Conservation (phyloP, 768 basidiomycete species). For the Fomitopsis pulvina region DNA sequence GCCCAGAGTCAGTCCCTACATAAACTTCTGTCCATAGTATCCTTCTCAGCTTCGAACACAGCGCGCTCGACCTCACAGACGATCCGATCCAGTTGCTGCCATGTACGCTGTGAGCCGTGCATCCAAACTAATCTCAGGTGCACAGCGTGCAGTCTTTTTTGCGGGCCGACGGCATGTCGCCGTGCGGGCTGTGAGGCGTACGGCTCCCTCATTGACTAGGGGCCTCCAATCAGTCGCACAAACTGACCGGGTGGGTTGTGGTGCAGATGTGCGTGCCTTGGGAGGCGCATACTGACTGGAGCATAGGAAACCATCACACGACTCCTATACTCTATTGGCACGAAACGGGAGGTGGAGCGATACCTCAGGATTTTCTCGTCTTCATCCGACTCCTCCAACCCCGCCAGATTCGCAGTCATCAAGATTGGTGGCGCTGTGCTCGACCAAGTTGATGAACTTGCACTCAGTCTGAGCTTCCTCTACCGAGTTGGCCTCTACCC, state of each 20-base stretch:
- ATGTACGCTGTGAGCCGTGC: constrained; percentile 27
- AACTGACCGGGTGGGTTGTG: constrained; percentile 60
- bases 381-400: constrained; percentile 82
- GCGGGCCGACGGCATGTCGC: constrained; percentile 37
- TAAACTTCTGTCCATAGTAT: background rate
- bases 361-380: constrained; percentile 97
- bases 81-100: background rate
- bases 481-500: constrained; percentile 98
- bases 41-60: background rate
- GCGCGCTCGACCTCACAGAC: background rate
- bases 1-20: background rate
- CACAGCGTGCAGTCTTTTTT: constrained; percentile 41
- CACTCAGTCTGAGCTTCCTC: constrained; percentile 91
- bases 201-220: background rate
- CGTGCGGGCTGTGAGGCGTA: constrained; percentile 33
- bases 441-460: constrained; percentile 87
- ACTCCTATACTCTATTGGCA: constrained; percentile 92
- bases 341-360: constrained; percentile 95
- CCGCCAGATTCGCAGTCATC: constrained; percentile 95
- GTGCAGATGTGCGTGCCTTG: background rate
- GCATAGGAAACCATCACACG: constrained; percentile 92
- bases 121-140: constrained; percentile 1
- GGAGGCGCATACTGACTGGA: background rate
- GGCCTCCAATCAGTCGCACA: constrained; percentile 39
- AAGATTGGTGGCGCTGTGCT: constrained; percentile 97